A percentile compares a stretch with the other conserved stretches of the same genome.
Conservation (phyloP, 345 rosid species). For the Hibiscus tridactylites region DNA sequence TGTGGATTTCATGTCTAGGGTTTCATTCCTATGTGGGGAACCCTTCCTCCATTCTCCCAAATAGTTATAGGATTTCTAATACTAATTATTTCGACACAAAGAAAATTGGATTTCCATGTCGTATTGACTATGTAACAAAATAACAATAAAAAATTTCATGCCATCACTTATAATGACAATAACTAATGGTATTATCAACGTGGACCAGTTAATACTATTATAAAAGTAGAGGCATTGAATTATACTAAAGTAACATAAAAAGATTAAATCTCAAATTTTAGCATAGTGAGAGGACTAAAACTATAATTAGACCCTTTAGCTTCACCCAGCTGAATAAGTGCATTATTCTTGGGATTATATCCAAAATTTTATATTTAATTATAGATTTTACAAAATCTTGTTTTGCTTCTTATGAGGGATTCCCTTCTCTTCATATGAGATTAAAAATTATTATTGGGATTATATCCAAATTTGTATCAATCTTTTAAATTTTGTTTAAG, state of each 20-base stretch:
- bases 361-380: constrained; percentile 10
- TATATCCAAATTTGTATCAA: constrained; percentile 4
- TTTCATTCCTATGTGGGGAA: too few species aligned
- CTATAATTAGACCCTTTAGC: neutral
- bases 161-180: too few species aligned
- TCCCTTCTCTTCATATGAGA: neutral
- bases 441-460: constrained; percentile 9
- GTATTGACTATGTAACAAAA: too few species aligned
- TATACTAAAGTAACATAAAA: too few species aligned
- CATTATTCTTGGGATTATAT: too few species aligned
- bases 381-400: constrained; percentile 37
- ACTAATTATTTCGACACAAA: too few species aligned
- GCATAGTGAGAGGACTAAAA: neutral
- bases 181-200: too few species aligned
- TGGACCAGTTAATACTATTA: neutral
- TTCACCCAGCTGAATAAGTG: neutral
- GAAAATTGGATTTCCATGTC: too few species aligned
- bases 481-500: neutral
- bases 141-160: too few species aligned
- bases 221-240: neutral
- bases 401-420: constrained; percentile 25
- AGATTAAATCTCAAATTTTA: neutral
- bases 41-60: too few species aligned
- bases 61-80: too few species aligned
- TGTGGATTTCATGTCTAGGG: too few species aligned